Conservation (phyloP, 2,329 filamentous ascomycete species). For the Colletotrichum simmondsii region DNA sequence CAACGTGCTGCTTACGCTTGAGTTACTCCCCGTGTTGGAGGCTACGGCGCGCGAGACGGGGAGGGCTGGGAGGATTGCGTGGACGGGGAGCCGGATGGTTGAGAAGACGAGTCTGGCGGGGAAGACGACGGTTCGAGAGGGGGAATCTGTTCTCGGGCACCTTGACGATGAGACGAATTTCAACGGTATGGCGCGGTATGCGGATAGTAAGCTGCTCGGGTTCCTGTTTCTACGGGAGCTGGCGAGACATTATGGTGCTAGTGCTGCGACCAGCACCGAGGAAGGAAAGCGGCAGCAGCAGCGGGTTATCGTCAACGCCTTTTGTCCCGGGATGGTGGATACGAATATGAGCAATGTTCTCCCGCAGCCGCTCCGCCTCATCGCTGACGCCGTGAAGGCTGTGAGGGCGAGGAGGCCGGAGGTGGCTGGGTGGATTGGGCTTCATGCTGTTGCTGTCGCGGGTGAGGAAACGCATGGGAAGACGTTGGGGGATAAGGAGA, state of each 20-base stretch:
- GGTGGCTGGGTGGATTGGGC: constrained; percentile 12
- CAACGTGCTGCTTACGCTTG: constrained; percentile 38
- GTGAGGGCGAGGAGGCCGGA: constrained; percentile 3
- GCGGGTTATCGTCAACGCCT: constrained; percentile 18
- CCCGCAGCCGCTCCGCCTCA: neutral
- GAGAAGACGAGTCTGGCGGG: neutral
- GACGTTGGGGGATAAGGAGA: constrained; percentile 13
- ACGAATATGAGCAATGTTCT: constrained; percentile 21
- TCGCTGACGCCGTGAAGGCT: neutral
- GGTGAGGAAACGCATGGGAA: constrained; percentile 22
- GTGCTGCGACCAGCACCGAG: neutral
- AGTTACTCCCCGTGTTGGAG: constrained; percentile 34
- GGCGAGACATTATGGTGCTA: neutral
- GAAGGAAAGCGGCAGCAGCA: neutral
- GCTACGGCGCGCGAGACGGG: constrained; percentile 1
- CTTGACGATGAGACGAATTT: constrained; percentile 6
- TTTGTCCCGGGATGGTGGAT: constrained; percentile 26
- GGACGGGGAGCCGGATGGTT: constrained; percentile 6
- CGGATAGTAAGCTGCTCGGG: constrained; percentile 13
- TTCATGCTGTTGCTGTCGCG: constrained; percentile 12
- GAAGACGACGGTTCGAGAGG: constrained; percentile 3
- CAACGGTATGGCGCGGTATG: constrained; percentile 17
- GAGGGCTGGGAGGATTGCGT: neutral
- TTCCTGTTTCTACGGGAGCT: constrained; percentile 14
- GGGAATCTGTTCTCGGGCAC: constrained; percentile 17